Conservation (phyloP, 176 grass and related monocot genomes). For the Rhynchospora tenuis region DNA sequence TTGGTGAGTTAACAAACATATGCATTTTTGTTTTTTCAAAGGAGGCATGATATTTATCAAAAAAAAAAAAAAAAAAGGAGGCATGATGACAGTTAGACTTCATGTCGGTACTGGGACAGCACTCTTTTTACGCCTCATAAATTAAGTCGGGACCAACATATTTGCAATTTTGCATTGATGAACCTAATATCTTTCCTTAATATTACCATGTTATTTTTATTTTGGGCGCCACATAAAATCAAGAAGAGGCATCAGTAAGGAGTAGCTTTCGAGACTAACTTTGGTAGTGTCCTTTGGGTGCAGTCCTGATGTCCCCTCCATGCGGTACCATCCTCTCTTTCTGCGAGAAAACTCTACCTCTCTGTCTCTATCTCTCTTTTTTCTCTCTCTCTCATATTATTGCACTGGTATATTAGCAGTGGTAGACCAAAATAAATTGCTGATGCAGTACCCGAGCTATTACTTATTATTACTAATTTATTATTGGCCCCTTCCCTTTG, state of each 20-base stretch:
- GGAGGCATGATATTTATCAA: too few species aligned
- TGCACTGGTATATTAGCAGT: background rate
- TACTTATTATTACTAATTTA: background rate
- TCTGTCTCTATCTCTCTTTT: background rate
- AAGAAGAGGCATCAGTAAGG: background rate
- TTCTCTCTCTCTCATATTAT: background rate
- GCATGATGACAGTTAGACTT: background rate
- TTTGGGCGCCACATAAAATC: background rate
- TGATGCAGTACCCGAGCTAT: background rate
- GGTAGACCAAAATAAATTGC: background rate
- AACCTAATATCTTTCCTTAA: background rate
- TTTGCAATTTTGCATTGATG: background rate
- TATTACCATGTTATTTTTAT: too few species aligned
- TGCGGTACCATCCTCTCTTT: constrained; percentile 22
- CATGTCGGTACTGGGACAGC: background rate
- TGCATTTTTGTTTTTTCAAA: too few species aligned
- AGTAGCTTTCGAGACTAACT: background rate
- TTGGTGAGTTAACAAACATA: background rate
- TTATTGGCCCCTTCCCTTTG: background rate
- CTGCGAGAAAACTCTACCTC: background rate
- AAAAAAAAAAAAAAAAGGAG: too few species aligned
- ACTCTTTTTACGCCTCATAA: background rate
- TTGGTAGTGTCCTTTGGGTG: background rate
- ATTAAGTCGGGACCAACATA: background rate
- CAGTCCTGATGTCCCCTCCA: constrained; percentile 8